phyloP scores from a whole-genome alignment of 805 yeast genomes.

The Huiozyma naganishii region DNA sequence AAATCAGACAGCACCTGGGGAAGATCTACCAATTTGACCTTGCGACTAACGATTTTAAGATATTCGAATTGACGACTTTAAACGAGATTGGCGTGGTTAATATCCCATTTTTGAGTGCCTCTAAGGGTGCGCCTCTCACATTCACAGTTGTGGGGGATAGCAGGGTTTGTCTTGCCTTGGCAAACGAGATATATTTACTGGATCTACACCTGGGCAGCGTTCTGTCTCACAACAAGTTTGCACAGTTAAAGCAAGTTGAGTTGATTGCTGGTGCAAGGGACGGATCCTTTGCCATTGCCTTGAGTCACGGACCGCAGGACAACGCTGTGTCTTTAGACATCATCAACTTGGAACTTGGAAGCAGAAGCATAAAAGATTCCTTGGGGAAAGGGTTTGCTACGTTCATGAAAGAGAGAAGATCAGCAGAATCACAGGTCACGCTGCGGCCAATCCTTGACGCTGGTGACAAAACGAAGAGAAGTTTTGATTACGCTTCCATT shows the following conservation, averaged over 20 bases:
- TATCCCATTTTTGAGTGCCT: slow-evolving; percentile 17
- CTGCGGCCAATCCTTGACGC: slow-evolving; percentile 23
- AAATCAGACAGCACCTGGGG: slow-evolving; percentile 4
- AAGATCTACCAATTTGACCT: slow-evolving; percentile 5
- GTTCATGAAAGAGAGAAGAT: slow-evolving; percentile 1
- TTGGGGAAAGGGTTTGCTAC: slow-evolving; percentile 45
- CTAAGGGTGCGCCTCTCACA: slow-evolving; percentile 9
- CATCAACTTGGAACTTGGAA: slow-evolving; percentile 45
- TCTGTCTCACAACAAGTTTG: slow-evolving; percentile 2
- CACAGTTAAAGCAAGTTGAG: slow-evolving; percentile 6
- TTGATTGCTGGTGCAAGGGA: slow-evolving; percentile 3
- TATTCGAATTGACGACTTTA: slow-evolving; percentile 7
- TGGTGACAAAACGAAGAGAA: slow-evolving; percentile 1
- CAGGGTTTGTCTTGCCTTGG: slow-evolving; percentile 21
- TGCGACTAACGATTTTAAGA: slow-evolving; percentile 1
- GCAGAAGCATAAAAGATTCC: slow-evolving; percentile 57
- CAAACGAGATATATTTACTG: slow-evolving; percentile 20
- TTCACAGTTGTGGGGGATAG: slow-evolving; percentile 22
- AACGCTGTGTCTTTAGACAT: slow-evolving; percentile 17
- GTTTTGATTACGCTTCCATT: slow-evolving; percentile 18
- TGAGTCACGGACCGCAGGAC: slow-evolving; percentile 3
- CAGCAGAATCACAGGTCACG: not conserved
- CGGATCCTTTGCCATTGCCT: slow-evolving; percentile 6
- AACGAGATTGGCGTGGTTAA: slow-evolving; percentile 6
- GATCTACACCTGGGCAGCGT: slow-evolving; percentile 16